Evolutionary conservation across 768 basidiomycete species (phyloP), one percentile per base, ranked within the genome.

Genomic region (Suillus decipiens): DNA sequence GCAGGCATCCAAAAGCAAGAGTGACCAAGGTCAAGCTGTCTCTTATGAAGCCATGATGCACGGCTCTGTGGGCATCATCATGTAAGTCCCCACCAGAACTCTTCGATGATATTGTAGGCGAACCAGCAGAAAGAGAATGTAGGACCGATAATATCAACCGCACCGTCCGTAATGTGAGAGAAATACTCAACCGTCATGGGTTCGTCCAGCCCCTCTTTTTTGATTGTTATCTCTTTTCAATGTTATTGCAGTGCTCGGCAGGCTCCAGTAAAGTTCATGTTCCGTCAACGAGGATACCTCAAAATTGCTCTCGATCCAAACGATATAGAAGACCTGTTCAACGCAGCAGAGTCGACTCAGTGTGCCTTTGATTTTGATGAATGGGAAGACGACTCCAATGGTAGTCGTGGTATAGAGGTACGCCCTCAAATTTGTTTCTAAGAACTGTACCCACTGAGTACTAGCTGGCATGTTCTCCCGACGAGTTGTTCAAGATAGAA

Each of bases 251-350:
- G 89, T 48, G 86, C 85, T 41, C 86, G 84, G 42, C 75, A 86
- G 43, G 78, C 89, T 2, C 83, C 88, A 0, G 88, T 89, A 31
- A 83, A 82, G 65, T 90, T 84, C 70, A 83, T 89, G 80, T 90
- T 90, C 68, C 75, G 79, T 62, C 79, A 83, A 34, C 77, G 79
- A 69, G 89, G 87, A 19, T 78, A 78, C 60, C 79, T 89, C 39
- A 79, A 76, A 61, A 77, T 86, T 19, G 68, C 77, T 17, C 63
- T 83, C 11, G 75, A 76, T 22, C 61, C 71, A 24, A 71, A 74
- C 61, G 73, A 73, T 28, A 73, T 77, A 64, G 64, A 73, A 31
- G 50, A 59, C 42, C 70, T 85, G 9, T 71, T 84, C 54, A 80
- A 83, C 28, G 58, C 69, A 24, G 56, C 56, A 19, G 56, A 57